Evolutionary conservation across 768 basidiomycete species (phyloP).

Genomic region (Trametes coccinea): DNA sequence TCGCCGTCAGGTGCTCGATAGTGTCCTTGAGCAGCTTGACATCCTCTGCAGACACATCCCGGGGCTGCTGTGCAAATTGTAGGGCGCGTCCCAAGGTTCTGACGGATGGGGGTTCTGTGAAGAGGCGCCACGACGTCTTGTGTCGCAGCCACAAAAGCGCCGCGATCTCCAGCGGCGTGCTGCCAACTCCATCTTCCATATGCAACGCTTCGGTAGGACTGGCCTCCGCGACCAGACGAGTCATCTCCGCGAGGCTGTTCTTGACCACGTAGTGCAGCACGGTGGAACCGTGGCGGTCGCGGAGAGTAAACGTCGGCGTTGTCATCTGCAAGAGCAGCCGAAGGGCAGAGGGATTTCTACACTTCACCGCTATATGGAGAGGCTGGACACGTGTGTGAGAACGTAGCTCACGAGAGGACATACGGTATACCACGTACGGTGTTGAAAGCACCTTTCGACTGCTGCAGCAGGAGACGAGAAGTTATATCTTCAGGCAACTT

Average conservation of each 20-base stretch:
- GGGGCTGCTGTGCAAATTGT: neutral
- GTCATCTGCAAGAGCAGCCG: constrained; percentile 37
- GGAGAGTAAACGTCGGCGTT: constrained; percentile 36
- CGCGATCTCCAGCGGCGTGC: constrained; percentile 33
- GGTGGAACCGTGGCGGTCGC: constrained; percentile 51
- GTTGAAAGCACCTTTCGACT: constrained; percentile 45
- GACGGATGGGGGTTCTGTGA: neutral
- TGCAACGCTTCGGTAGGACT: constrained; percentile 42
- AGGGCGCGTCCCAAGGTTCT: neutral
- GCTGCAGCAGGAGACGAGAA: constrained; percentile 45
- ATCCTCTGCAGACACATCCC: constrained; percentile 12
- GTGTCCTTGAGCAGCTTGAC: constrained; percentile 18
- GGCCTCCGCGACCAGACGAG: constrained; percentile 39
- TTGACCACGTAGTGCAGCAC: constrained; percentile 52
- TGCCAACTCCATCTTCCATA: constrained; percentile 46
- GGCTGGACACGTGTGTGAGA: constrained; percentile 39
- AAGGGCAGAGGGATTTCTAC: constrained; percentile 32
- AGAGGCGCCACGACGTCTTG: neutral
- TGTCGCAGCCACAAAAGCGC: constrained; percentile 20
- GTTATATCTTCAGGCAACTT: constrained; percentile 54
- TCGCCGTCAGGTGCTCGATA: constrained; percentile 13
- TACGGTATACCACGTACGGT: constrained; percentile 37
- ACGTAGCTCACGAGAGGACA: neutral
- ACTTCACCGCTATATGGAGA: constrained; percentile 52
- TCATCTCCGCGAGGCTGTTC: constrained; percentile 36